A percentile compares a stretch with the other conserved stretches of the same genome.
These are phyloP conservation scores for Arachis hypogaea DNA, from an alignment of 306 rosid species.

Conservation along the genomic window DNA sequence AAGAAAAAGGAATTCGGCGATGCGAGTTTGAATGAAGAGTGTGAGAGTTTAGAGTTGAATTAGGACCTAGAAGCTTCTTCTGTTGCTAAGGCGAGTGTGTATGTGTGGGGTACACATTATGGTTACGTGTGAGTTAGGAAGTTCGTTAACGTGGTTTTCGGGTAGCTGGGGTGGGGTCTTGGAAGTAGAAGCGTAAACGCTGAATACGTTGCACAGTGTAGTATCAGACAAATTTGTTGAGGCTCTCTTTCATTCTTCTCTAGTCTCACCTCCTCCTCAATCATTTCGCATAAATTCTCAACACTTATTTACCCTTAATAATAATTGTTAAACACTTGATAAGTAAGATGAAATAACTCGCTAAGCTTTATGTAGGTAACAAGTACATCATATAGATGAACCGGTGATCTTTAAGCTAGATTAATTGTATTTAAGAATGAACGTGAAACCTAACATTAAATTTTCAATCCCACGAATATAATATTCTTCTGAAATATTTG, in stretches of 20 bases:
- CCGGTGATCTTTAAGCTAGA: too few relatives aligned
- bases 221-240: conserved; percentile 6
- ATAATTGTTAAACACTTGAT: too few relatives aligned
- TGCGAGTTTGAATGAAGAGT: conserved; percentile 5
- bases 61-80: background rate
- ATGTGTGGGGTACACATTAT: background rate
- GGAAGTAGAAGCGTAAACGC: background rate
- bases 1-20: conserved; percentile 4
- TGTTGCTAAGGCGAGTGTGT: background rate
- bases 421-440: too few relatives aligned
- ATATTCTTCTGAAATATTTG: too few relatives aligned
- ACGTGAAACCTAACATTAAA: too few relatives aligned
- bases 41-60: background rate
- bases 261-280: background rate
- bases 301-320: background rate
- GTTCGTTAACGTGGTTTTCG: conserved; percentile 6
- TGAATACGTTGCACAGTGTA: conserved; percentile 34
- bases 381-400: too few relatives aligned
- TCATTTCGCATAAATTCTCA: background rate
- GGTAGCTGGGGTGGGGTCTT: background rate
- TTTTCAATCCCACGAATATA: too few relatives aligned
- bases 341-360: too few relatives aligned
- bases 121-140: conserved; percentile 17
- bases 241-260: background rate
- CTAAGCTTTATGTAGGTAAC: too few relatives aligned